Evolutionary conservation across 192 early-diverging fungal genomes (phyloP).

Genomic region (Gonapodya prolifera): DNA sequence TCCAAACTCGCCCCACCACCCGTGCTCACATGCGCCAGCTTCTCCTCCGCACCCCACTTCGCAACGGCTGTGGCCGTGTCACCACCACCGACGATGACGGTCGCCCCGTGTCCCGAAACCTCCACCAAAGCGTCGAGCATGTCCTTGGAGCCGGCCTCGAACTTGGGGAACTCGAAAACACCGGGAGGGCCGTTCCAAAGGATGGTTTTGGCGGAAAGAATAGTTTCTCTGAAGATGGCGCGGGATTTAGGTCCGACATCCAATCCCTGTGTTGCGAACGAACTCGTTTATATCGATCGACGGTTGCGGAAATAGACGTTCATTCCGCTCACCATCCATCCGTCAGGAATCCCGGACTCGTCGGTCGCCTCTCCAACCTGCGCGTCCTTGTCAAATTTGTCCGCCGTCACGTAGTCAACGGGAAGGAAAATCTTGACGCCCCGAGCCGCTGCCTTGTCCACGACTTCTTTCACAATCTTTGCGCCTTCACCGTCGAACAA

Average conservation of each 20-base stretch:
- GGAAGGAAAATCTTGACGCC: slow-evolving; percentile 83
- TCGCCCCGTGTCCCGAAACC: slow-evolving; percentile 69
- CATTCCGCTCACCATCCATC: slow-evolving; percentile 41
- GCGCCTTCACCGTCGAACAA: slow-evolving; percentile 82
- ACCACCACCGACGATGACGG: slow-evolving; percentile 90
- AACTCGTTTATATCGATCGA: neutral
- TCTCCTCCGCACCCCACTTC: slow-evolving; percentile 66
- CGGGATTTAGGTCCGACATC: slow-evolving; percentile 79
- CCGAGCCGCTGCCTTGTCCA: slow-evolving; percentile 83
- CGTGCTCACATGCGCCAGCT: slow-evolving; percentile 88
- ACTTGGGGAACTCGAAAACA: slow-evolving; percentile 96
- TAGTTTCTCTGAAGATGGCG: slow-evolving; percentile 50
- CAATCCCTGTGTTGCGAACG: slow-evolving; percentile 37
- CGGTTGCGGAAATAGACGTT: neutral
- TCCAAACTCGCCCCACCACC: slow-evolving; percentile 95
- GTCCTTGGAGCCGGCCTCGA: slow-evolving; percentile 70
- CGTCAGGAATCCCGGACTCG: slow-evolving; percentile 70
- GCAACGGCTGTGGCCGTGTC: slow-evolving; percentile 96
- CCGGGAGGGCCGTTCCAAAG: slow-evolving; percentile 98
- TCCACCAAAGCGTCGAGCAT: slow-evolving; percentile 75
- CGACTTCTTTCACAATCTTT: slow-evolving; percentile 62
- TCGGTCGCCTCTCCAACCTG: slow-evolving; percentile 73
- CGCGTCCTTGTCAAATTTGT: slow-evolving; percentile 75
- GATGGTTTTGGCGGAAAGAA: slow-evolving; percentile 75
- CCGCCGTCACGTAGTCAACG: slow-evolving; percentile 76